These are phyloP conservation scores for Metrosideros polymorpha DNA, from an alignment of 441 rosid species.

Conservation along the genomic window DNA sequence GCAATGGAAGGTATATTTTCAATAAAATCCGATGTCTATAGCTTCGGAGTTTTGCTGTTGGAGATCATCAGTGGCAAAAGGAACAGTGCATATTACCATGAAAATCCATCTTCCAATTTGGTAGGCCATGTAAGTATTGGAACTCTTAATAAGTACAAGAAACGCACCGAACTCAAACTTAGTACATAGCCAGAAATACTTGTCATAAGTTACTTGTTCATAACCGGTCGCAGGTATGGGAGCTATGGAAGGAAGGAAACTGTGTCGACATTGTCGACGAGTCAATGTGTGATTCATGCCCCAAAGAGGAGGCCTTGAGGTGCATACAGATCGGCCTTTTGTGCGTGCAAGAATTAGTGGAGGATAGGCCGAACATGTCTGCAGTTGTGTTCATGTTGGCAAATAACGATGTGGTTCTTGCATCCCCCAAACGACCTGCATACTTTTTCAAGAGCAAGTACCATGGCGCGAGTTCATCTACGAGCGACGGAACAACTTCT, in stretches of 20 bases:
- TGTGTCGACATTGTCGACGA: not conserved
- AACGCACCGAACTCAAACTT: not conserved
- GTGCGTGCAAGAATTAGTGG: not conserved
- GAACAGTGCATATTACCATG: constrained; percentile 2
- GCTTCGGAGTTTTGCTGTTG: constrained; percentile 26
- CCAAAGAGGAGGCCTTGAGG: not conserved
- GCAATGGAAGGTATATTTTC: constrained; percentile 36
- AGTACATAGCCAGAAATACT: not conserved
- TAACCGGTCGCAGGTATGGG: constrained; percentile 2
- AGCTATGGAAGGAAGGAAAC: constrained; percentile 6
- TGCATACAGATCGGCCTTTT: constrained; percentile 9
- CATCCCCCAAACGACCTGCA: constrained; percentile 4
- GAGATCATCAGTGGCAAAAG: constrained; percentile 19
- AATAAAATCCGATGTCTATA: constrained; percentile 35
- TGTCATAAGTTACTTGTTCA: not conserved
- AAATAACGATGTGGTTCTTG: not conserved
- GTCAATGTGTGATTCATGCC: not conserved
- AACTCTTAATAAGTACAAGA: not conserved
- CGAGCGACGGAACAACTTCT: constrained; percentile 10
- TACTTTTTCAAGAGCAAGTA: not conserved
- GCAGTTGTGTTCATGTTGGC: constrained; percentile 1
- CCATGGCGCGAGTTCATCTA: not conserved
- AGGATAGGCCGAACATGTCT: constrained; percentile 10
- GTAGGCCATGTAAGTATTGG: constrained; percentile 8
- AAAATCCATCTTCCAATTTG: constrained; percentile 7